Evolutionary conservation across 108 stramenopile species (phyloP), one percentile per base, ranked within the genome.

Genomic region (Discostella stelligeroides): DNA sequence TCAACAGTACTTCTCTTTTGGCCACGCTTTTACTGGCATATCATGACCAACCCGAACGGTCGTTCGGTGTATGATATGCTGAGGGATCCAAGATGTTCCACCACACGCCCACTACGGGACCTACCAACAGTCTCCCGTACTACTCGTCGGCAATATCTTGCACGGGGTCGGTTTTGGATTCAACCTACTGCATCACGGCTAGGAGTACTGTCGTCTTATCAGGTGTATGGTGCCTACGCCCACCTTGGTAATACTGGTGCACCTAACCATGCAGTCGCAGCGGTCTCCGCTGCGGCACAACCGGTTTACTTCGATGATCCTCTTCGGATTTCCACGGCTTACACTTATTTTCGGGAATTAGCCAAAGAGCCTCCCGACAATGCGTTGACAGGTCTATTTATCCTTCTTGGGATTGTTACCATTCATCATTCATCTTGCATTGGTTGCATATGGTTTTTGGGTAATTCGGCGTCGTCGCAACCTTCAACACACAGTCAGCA

Each of bases 1-100:
- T n/a, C n/a, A n/a, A n/a, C n/a, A n/a, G n/a, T n/a, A n/a, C n/a
- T n/a, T n/a, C n/a, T n/a, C n/a, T 54, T 25, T 14, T 54, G 53
- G 53, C 25, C 53, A 9, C 24, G 28, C 1, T 54, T 54, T 27
- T 54, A 54, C 14, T 54, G 53, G 50, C 18, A 51, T 11, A 51
- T 51, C 2, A 15, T 18, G 46, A 47, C 46, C 48, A 17, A 18
- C 23, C 48, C 48, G 0, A 0, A 49, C 15, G 7, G 48, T 14
- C 45, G 45, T 2, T 46, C 45, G 17, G 2, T 46, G 14, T 17
- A 17, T 17, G 45, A 46, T 2, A 46, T 7, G 6, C 17, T 46
- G 2, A 2, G 14, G 2, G 45, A 46, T 7, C 6, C 20, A 15
- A 18, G n/a, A n/a, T n/a, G n/a, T n/a, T n/a, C n/a, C n/a, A n/a